Percentiles rank a stretch among this genome's conserved stretches.
Conservation (phyloP, 2,329 filamentous ascomycete species). For the Trematosphaeria pertusa region DNA sequence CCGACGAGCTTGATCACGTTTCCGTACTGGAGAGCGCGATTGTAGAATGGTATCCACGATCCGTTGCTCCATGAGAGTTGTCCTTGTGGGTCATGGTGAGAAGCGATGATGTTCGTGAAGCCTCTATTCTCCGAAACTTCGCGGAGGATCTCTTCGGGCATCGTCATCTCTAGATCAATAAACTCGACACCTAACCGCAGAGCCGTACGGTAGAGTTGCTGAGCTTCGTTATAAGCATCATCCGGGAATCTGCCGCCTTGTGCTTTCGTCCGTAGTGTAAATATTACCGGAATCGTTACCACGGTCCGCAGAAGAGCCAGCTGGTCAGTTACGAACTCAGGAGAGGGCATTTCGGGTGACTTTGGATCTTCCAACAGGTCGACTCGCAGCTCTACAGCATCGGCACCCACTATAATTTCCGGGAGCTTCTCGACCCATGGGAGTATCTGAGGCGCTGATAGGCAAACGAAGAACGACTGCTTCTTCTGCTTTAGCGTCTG, state of each 20-base stretch:
- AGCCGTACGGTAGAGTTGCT: constrained; percentile 78
- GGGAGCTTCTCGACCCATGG: constrained; percentile 70
- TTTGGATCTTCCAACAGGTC: constrained; percentile 82
- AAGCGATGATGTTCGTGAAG: constrained; percentile 85
- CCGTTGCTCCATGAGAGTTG: constrained; percentile 86
- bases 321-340: constrained; percentile 82
- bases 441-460: constrained; percentile 80
- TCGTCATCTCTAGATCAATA: constrained; percentile 89
- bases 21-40: constrained; percentile 85
- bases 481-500: constrained; percentile 67
- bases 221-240: constrained; percentile 71
- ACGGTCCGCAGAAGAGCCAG: constrained; percentile 77
- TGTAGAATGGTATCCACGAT: constrained; percentile 92
- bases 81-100: constrained; percentile 87
- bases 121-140: constrained; percentile 73
- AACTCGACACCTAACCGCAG: constrained; percentile 89
- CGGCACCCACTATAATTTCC: constrained; percentile 79
- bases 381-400: constrained; percentile 93
- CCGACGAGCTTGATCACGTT: constrained; percentile 96
- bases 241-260: constrained; percentile 93
- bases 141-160: constrained; percentile 77
- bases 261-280: constrained; percentile 83
- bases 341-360: constrained; percentile 62
- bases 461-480: constrained; percentile 89
- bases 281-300: constrained; percentile 82